Evolutionary conservation across 139 green algal species (phyloP).

Genomic region (Dunaliella primolecta): DNA sequence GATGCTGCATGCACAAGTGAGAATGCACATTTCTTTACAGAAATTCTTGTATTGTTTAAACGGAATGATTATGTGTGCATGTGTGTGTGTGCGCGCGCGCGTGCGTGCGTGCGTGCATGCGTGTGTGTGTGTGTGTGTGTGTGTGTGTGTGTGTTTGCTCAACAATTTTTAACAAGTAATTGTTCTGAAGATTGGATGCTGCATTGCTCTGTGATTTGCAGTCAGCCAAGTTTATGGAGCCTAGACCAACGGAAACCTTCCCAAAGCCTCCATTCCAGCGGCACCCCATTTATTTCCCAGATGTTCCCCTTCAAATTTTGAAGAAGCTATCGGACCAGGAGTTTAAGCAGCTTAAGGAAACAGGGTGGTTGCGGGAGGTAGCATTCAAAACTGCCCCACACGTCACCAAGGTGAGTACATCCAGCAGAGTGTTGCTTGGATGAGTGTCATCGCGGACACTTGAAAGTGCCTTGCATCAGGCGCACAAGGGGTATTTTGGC

Average conservation of each 20-base stretch:
- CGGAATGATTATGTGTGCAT: not conserved
- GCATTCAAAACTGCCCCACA: conserved; percentile 76
- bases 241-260: not conserved
- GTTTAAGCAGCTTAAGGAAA: conserved; percentile 57
- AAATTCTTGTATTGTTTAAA: too few relatives aligned
- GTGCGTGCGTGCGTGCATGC: not conserved
- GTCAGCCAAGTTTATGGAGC: conserved; percentile 19
- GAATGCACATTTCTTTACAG: too few relatives aligned
- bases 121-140: not conserved
- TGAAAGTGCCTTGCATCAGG: too few relatives aligned
- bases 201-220: too few relatives aligned
- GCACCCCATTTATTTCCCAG: conserved; percentile 43
- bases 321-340: conserved; percentile 54
- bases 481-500: too few relatives aligned
- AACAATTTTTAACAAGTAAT: too few relatives aligned
- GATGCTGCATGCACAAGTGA: too few relatives aligned
- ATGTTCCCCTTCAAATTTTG: conserved; percentile 45
- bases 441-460: too few relatives aligned
- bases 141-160: not conserved
- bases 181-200: too few relatives aligned
- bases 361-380: conserved; percentile 64
- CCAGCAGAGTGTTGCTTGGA: not conserved
- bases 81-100: not conserved
- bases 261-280: conserved; percentile 14
- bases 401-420: conserved; percentile 70